These are phyloP conservation scores for Chlamydomonas asymmetrica DNA, from an alignment of 139 green algal genomes.

Conservation along the genomic window DNA sequence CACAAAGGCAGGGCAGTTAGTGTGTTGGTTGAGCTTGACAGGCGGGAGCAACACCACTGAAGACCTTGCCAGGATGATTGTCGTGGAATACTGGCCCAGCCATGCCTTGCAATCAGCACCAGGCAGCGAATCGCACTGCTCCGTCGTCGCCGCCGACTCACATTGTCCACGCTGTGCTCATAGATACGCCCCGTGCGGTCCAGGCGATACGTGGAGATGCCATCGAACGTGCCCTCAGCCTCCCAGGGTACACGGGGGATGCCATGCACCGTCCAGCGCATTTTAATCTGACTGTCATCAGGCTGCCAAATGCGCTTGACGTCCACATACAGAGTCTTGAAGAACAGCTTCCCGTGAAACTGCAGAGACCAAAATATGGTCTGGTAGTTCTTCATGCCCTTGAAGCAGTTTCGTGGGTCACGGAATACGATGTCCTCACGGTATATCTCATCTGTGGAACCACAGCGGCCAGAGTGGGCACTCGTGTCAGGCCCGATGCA, in stretches of 20 bases:
- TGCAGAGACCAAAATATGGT: slow-evolving; percentile 90
- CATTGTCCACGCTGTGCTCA: slow-evolving; percentile 83
- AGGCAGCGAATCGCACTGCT: slow-evolving; percentile 3
- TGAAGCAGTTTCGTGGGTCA: slow-evolving; percentile 83
- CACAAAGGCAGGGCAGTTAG: neutral
- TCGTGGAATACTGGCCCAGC: too few relatives aligned
- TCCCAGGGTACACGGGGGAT: slow-evolving; percentile 87
- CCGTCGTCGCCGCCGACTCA: slow-evolving; percentile 68
- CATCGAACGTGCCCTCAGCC: slow-evolving; percentile 86
- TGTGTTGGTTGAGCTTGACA: too few relatives aligned
- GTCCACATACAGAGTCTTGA: slow-evolving; percentile 81
- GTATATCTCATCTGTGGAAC: slow-evolving; percentile 77
- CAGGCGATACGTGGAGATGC: slow-evolving; percentile 91
- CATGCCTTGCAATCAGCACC: neutral
- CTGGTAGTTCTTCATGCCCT: slow-evolving; percentile 88
- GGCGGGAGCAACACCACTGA: too few relatives aligned
- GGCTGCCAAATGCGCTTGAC: slow-evolving; percentile 93
- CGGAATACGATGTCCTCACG: slow-evolving; percentile 91
- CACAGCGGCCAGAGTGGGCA: too few relatives aligned
- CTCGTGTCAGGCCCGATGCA: too few relatives aligned
- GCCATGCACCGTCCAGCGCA: slow-evolving; percentile 85
- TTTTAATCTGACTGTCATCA: slow-evolving; percentile 78
- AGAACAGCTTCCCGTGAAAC: slow-evolving; percentile 90
- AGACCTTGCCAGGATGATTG: too few relatives aligned
- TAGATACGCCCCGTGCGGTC: slow-evolving; percentile 83